Base-by-base conservation (phyloP, 1,284 basidiomycete species). In the Melanopsichium pennsylvanicum region DNA sequence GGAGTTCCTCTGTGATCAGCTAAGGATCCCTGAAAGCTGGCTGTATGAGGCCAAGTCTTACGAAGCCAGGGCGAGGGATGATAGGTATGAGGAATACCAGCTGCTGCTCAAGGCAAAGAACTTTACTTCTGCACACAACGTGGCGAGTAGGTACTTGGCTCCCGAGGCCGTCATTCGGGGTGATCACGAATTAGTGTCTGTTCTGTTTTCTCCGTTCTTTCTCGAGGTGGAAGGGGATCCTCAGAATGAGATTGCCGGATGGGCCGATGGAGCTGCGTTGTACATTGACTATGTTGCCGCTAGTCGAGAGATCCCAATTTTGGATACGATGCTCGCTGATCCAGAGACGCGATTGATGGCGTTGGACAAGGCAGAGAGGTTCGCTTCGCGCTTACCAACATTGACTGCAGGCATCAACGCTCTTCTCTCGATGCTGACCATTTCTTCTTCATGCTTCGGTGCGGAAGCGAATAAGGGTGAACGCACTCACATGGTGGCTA, bases 81-180 rank as follows among this genome's bases (percentile, higher is more conserved):
- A 90, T 36, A 79, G 89, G 1, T 96, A 87, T 79, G 84, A 85
- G 1, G 91, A 93, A 32, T 97, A 91, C 81, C 86, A 90, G 55
- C 83, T 89, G 35, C 90, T 91, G 76, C 83, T 92, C 39, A 81
- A 86, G 21, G 92, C 92, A 1, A 86, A 87, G 16, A 81, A 88
- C 33, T 88, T 87, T 70, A 86, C 88, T 39, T 83, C 86, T 6
- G 93, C 95, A 0, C 93, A 97, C 79, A 86, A 88, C 34, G 84
- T 96, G 19, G 91, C 91, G 1, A 85, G 93, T 25, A 82, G 85
- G 6, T 88, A 93, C 66, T 86, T 98, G n/a, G 92, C 91, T 8
- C 91, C 93, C 1, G 95, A 97, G 73, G 91, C 90, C 0, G 85
- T 97, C 47, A 85, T 97, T 37, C 86, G 91, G 9, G 86, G 88